Conservation (phyloP, 352 stramenopile species). For the Sclerospora graminicola region DNA sequence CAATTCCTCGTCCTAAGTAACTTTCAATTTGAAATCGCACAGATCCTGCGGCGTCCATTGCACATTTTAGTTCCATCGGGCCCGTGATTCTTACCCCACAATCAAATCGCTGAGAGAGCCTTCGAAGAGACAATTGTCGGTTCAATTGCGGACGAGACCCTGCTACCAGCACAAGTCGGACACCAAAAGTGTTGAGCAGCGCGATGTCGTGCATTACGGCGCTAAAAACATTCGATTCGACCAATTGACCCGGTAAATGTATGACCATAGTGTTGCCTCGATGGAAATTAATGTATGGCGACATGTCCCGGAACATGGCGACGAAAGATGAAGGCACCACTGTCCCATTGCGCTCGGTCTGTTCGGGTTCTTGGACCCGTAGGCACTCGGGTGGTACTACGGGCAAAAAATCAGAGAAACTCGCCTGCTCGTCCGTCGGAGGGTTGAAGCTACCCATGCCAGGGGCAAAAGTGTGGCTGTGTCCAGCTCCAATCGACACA, state of each 20-base stretch:
- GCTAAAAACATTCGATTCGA: conserved; percentile 87
- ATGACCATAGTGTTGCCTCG: conserved; percentile 91
- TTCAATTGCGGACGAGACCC: conserved; percentile 93
- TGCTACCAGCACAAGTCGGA: conserved; percentile 92
- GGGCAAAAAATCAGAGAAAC: conserved; percentile 52
- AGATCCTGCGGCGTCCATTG: conserved; percentile 91
- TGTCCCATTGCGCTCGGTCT: conserved; percentile 4
- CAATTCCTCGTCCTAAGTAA: conserved; percentile 71
- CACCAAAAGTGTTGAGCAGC: conserved; percentile 91
- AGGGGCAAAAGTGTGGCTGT: conserved; percentile 1
- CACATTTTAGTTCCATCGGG: conserved; percentile 83
- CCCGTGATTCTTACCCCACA: conserved; percentile 88
- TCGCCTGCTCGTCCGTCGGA: conserved; percentile 5
- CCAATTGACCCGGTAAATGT: conserved; percentile 92
- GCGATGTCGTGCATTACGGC: conserved; percentile 94
- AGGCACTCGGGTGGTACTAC: conserved; percentile 72
- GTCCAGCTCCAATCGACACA: conserved; percentile 7
- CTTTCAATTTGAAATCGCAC: conserved; percentile 87
- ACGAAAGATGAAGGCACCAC: conserved; percentile 61
- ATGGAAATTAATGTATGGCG: conserved; percentile 97
- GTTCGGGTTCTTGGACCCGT: conserved; percentile 32
- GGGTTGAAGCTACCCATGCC: conserved; percentile 1
- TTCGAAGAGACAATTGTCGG: conserved; percentile 65
- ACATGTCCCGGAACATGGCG: conserved; percentile 92
- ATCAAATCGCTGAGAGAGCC: conserved; percentile 68